phyloP scores from a whole-genome alignment of 2,329 filamentous ascomycete genomes.

The Furcasterigmium furcatum region DNA sequence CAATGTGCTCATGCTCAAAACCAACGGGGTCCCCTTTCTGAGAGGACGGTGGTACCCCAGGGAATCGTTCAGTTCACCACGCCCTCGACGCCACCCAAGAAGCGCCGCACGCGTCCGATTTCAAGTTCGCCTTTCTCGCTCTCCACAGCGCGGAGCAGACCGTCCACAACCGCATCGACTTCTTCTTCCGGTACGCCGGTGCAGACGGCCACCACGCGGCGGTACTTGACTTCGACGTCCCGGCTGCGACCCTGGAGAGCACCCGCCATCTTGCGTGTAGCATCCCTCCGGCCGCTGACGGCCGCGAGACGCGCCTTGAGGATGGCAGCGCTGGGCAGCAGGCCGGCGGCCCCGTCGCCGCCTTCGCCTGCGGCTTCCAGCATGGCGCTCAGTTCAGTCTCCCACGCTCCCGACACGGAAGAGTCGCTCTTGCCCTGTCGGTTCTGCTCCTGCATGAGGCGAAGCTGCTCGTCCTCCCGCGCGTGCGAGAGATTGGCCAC shows the following conservation, averaged over 20 bases:
- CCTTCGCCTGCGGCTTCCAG: constrained; percentile 39
- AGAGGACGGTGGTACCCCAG: too few relatives aligned
- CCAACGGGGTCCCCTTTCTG: too few relatives aligned
- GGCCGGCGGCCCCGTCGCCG: constrained; percentile 27
- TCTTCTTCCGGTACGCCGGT: constrained; percentile 74
- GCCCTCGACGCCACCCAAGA: constrained; percentile 74
- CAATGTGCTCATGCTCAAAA: too few relatives aligned
- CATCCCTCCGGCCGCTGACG: constrained; percentile 65
- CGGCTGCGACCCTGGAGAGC: constrained; percentile 75
- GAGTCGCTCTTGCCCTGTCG: constrained; percentile 36
- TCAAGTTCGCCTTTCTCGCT: constrained; percentile 78
- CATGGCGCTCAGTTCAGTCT: constrained; percentile 48
- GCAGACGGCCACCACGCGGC: constrained; percentile 83
- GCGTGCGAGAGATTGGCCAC: constrained; percentile 76
- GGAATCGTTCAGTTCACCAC: constrained; percentile 33
- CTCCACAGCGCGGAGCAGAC: constrained; percentile 82
- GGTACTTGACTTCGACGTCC: constrained; percentile 83
- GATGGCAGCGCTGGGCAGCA: constrained; percentile 56
- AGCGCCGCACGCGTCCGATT: constrained; percentile 72
- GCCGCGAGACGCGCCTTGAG: constrained; percentile 68
- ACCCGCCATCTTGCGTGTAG: constrained; percentile 64
- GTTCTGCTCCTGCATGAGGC: constrained; percentile 36
- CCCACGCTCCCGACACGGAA: constrained; percentile 45
- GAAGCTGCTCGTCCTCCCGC: constrained; percentile 64
- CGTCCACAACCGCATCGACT: constrained; percentile 77